These are phyloP conservation scores for Epicoccum sorghinum DNA, from an alignment of 2,329 filamentous ascomycete genomes.

Conservation along the genomic window DNA sequence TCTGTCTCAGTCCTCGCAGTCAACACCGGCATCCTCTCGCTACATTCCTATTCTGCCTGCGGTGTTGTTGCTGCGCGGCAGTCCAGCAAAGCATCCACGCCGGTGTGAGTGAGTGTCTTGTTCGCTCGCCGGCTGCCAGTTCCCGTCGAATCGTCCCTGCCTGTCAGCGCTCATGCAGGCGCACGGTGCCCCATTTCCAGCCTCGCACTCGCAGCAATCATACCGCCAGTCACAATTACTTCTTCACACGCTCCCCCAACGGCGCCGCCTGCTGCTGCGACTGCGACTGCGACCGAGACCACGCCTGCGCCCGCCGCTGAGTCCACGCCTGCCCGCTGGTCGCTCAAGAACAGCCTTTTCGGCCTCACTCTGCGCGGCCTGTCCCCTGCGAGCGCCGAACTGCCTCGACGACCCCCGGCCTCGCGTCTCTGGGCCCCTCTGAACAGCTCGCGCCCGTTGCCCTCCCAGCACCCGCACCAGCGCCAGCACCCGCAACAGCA, in stretches of 20 bases:
- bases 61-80: not conserved
- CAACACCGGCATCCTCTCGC: not conserved
- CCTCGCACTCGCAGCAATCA: slow-evolving; percentile 20
- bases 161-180: slow-evolving; percentile 13
- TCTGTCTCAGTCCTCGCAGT: not conserved
- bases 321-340: slow-evolving; percentile 45
- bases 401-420: slow-evolving; percentile 48
- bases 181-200: slow-evolving; percentile 17
- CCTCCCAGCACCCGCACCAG: slow-evolving; percentile 36
- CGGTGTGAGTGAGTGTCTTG: not conserved
- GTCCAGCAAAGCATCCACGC: not conserved
- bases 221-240: slow-evolving; percentile 32
- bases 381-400: slow-evolving; percentile 22
- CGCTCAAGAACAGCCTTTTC: slow-evolving; percentile 51
- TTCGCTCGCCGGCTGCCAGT: not conserved
- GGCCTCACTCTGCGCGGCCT: slow-evolving; percentile 39
- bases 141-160: slow-evolving; percentile 2
- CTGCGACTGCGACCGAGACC: slow-evolving; percentile 16
- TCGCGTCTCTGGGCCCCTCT: slow-evolving; percentile 66
- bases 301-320: slow-evolving; percentile 17
- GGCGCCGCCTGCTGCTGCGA: slow-evolving; percentile 14
- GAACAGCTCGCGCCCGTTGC: slow-evolving; percentile 60
- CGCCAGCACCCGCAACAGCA: slow-evolving; percentile 18
- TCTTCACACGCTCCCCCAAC: slow-evolving; percentile 34
- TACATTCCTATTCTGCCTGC: not conserved